phyloP scores from a whole-genome alignment of 306 rosid species.

The Pueraria montana region DNA sequence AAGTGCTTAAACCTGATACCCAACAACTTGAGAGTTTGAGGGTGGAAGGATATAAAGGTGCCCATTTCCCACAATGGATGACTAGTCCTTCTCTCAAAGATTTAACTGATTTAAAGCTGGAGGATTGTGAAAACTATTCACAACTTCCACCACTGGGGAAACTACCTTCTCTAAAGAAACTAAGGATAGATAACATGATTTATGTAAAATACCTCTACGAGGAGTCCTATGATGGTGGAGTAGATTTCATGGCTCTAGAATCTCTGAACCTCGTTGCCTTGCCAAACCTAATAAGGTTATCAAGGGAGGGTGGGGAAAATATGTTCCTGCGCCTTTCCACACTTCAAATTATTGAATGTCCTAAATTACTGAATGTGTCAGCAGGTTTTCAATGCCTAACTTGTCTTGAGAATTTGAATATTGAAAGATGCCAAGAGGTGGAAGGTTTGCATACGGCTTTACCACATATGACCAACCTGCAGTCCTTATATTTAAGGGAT shows the following conservation, averaged over 20 bases:
- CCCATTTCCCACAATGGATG: too few relatives aligned
- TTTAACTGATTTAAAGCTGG: too few relatives aligned
- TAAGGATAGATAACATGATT: background rate
- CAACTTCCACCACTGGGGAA: background rate
- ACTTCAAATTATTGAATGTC: background rate
- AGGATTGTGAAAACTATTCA: background rate
- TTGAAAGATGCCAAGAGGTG: background rate
- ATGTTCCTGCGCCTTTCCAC: background rate
- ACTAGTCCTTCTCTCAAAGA: too few relatives aligned
- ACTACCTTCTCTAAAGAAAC: constrained; percentile 8
- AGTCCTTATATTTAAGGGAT: too few relatives aligned
- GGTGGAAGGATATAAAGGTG: too few relatives aligned
- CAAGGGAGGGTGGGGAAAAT: constrained; percentile 9
- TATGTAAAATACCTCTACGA: background rate
- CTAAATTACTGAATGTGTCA: background rate
- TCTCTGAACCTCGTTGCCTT: background rate
- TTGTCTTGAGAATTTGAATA: background rate
- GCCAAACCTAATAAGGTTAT: constrained; percentile 29
- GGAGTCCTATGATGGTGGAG: constrained; percentile 2
- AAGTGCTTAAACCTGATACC: constrained; percentile 42
- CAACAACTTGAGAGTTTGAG: background rate
- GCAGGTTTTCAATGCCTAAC: too few relatives aligned
- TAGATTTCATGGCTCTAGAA: constrained; percentile 35
- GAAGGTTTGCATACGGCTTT: background rate
- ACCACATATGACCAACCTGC: background rate